Evolutionary conservation across 768 basidiomycete genomes (phyloP).

Genomic region (Amanita pseudoporphyria): DNA sequence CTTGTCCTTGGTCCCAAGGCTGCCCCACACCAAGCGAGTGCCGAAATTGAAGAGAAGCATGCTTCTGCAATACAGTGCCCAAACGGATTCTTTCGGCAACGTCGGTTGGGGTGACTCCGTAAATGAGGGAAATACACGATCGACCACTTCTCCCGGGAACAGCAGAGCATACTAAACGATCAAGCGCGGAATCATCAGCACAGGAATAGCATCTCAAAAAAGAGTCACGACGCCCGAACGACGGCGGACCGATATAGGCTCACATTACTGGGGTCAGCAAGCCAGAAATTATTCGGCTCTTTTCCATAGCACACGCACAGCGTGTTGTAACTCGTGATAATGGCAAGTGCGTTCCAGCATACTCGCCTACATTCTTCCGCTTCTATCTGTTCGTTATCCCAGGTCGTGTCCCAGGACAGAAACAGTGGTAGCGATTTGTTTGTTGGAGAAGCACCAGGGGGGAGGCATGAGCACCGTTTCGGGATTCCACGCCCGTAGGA

Average conservation of each 20-base stretch:
- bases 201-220: too few relatives aligned
- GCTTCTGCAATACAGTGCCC: slow-evolving; percentile 75
- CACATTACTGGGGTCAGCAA: slow-evolving; percentile 63
- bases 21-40: slow-evolving; percentile 36
- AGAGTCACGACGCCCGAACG: too few relatives aligned
- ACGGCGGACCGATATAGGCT: slow-evolving; percentile 2
- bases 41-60: slow-evolving; percentile 78
- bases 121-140: slow-evolving; percentile 33
- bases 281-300: slow-evolving; percentile 43
- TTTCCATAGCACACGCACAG: slow-evolving; percentile 59
- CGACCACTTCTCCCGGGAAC: slow-evolving; percentile 66
- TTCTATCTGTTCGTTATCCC: slow-evolving; percentile 45
- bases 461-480: slow-evolving; percentile 40
- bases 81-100: slow-evolving; percentile 68
- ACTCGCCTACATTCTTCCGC: slow-evolving; percentile 68
- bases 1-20: slow-evolving; percentile 37
- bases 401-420: slow-evolving; percentile 53
- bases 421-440: slow-evolving; percentile 32
- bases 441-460: slow-evolving; percentile 26
- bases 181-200: not conserved
- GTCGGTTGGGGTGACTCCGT: slow-evolving; percentile 29
- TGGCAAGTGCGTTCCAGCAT: slow-evolving; percentile 65
- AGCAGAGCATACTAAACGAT: slow-evolving; percentile 45
- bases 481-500: slow-evolving; percentile 10
- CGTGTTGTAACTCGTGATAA: slow-evolving; percentile 59